Percentiles rank a stretch among this genome's conserved stretches.
Conservation (phyloP, 768 basidiomycete genomes). For the Tricholoma hemisulphureum region DNA sequence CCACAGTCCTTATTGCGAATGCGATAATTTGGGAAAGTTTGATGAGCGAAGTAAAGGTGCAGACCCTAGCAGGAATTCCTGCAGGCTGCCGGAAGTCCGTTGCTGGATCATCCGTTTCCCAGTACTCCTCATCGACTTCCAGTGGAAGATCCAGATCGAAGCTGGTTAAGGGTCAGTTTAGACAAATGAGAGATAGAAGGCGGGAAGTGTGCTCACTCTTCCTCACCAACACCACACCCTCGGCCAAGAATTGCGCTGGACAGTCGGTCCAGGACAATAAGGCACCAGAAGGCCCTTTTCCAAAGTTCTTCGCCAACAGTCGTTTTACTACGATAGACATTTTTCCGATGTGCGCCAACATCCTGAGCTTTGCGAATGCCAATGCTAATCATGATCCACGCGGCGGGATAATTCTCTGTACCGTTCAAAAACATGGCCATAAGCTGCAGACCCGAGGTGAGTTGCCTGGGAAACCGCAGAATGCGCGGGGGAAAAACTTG, state of each 20-base stretch:
- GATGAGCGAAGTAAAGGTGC: slow-evolving; percentile 63
- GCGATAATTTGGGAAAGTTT: slow-evolving; percentile 69
- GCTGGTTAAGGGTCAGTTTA: slow-evolving; percentile 36
- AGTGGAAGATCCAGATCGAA: slow-evolving; percentile 81
- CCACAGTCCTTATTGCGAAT: slow-evolving; percentile 67
- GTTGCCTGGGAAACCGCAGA: background rate
- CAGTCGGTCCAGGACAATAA: slow-evolving; percentile 60
- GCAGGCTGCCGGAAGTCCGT: slow-evolving; percentile 67
- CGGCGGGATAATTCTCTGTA: slow-evolving; percentile 45
- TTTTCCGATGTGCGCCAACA: slow-evolving; percentile 71
- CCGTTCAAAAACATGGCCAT: slow-evolving; percentile 55
- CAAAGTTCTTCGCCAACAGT: slow-evolving; percentile 58
- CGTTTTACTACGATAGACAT: slow-evolving; percentile 46
- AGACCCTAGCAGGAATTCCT: slow-evolving; percentile 52
- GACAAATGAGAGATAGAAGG: background rate
- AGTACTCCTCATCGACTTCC: slow-evolving; percentile 82
- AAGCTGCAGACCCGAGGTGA: slow-evolving; percentile 33
- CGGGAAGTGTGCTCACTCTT: slow-evolving; percentile 51
- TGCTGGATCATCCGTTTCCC: slow-evolving; percentile 53
- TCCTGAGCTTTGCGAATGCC: slow-evolving; percentile 69
- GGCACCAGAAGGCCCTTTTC: slow-evolving; percentile 78
- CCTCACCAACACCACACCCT: slow-evolving; percentile 55
- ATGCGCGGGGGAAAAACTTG: slow-evolving; percentile 27
- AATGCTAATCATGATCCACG: slow-evolving; percentile 54
- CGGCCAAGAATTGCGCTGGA: slow-evolving; percentile 54